Evolutionary conservation across 2,329 filamentous ascomycete genomes (phyloP).

Genomic region (Podosphaera aphanis): DNA sequence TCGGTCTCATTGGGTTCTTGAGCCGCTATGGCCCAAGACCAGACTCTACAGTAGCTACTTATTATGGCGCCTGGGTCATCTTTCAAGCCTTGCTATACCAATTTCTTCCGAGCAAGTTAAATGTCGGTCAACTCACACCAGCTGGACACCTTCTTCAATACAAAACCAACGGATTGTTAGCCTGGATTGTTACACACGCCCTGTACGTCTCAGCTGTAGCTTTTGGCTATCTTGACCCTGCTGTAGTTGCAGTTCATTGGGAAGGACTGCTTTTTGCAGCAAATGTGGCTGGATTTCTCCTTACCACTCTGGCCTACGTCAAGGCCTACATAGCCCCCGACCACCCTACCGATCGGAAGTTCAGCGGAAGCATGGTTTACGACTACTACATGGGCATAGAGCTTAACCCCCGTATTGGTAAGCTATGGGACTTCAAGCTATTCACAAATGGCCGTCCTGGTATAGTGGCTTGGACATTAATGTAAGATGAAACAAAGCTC

Average conservation of each 20-base stretch:
- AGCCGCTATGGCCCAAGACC: constrained; percentile 4
- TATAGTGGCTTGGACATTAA: constrained; percentile 24
- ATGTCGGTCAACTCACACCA: constrained; percentile 20
- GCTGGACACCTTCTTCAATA: constrained; percentile 22
- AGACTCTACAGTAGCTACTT: constrained; percentile 5
- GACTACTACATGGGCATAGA: constrained; percentile 25
- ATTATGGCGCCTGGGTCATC: constrained; percentile 16
- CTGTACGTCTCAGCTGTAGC: constrained; percentile 13
- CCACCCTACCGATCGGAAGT: constrained; percentile 21
- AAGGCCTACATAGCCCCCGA: constrained; percentile 20
- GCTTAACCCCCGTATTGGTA: constrained; percentile 21
- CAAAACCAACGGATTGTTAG: constrained; percentile 20
- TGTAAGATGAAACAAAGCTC: no score
- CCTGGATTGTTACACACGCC: constrained; percentile 19
- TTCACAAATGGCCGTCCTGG: constrained; percentile 25
- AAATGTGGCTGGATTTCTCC: constrained; percentile 18
- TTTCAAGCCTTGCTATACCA: constrained; percentile 17
- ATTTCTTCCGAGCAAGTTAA: constrained; percentile 15
- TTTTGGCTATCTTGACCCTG: constrained; percentile 17
- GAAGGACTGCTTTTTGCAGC: constrained; percentile 18
- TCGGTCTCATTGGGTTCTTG: constrained; percentile 6
- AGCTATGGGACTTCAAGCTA: constrained; percentile 22
- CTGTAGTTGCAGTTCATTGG: constrained; percentile 22
- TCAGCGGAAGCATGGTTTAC: constrained; percentile 21
- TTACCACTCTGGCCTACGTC: constrained; percentile 16